Conservation (phyloP, 768 basidiomycete species). For the Rubroboletus satanas region DNA sequence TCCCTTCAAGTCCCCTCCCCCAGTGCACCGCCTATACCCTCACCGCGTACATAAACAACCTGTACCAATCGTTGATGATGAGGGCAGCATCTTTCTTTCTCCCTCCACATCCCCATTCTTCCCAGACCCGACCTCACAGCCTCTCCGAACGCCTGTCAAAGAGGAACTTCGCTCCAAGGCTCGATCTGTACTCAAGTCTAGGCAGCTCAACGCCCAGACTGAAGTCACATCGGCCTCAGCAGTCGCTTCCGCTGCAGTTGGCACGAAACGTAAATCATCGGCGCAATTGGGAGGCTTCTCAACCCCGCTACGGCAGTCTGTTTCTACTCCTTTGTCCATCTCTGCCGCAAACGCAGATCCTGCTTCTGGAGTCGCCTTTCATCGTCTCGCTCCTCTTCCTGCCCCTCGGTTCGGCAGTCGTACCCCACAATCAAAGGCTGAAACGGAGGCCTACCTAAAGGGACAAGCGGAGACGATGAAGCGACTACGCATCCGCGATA, state of each 20-base stretch:
- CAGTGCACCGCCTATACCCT: constrained; percentile 40
- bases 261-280: constrained; percentile 64
- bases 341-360: constrained; percentile 33
- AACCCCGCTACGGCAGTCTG: constrained; percentile 54
- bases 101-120: constrained; percentile 45
- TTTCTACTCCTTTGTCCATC: constrained; percentile 37
- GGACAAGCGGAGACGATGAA: constrained; percentile 65
- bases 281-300: constrained; percentile 42
- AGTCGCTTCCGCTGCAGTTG: constrained; percentile 38
- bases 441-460: constrained; percentile 37
- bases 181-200: constrained; percentile 41
- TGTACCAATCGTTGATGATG: constrained; percentile 46
- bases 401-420: constrained; percentile 29
- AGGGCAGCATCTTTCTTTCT: constrained; percentile 55
- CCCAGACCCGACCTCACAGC: constrained; percentile 42
- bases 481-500: constrained; percentile 55
- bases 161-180: constrained; percentile 38
- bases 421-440: constrained; percentile 34
- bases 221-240: constrained; percentile 4
- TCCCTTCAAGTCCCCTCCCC: constrained; percentile 46
- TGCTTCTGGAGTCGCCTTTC: constrained; percentile 33
- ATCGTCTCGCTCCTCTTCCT: constrained; percentile 34
- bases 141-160: constrained; percentile 62
- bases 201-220: constrained; percentile 26
- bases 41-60: constrained; percentile 38